Evolutionary conservation across 495 filamentous ascomycete species (phyloP).

Genomic region (Penicillium macrosclerotiorum): DNA sequence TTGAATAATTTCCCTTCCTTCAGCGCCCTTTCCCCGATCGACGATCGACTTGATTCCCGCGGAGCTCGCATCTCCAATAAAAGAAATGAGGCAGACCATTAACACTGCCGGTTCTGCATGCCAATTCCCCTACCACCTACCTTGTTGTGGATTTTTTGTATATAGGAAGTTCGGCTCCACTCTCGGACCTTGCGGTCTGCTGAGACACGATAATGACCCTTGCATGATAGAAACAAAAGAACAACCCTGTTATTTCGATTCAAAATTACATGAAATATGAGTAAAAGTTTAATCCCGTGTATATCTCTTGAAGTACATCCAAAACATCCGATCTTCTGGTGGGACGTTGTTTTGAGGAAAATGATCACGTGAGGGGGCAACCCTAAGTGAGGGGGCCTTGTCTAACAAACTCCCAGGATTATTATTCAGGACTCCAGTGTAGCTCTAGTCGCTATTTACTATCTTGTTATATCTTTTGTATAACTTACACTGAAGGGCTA

Average conservation of each 20-base stretch:
- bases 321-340: no score
- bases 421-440: no score
- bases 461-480: no score
- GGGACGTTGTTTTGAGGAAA: not conserved
- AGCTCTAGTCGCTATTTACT: no score
- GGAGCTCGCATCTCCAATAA: not conserved
- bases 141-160: constrained; percentile 10
- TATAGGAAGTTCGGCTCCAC: constrained; percentile 14
- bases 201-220: constrained; percentile 24
- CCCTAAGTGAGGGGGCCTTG: constrained; percentile 5
- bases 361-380: not conserved
- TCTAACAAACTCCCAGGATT: no score
- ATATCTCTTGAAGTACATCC: not conserved
- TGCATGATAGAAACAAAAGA: constrained; percentile 13
- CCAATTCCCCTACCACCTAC: constrained; percentile 4
- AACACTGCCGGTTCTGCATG: constrained; percentile 3
- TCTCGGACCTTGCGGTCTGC: constrained; percentile 2
- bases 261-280: not conserved
- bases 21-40: not conserved
- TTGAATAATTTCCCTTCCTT: no score
- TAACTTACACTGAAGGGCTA: no score
- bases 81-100: constrained; percentile 10
- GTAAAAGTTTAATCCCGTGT: no score
- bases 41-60: not conserved
- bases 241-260: constrained; percentile 7